Base-by-base conservation (phyloP, 2,329 filamentous ascomycete species). In the Neofusicoccum ribis region DNA sequence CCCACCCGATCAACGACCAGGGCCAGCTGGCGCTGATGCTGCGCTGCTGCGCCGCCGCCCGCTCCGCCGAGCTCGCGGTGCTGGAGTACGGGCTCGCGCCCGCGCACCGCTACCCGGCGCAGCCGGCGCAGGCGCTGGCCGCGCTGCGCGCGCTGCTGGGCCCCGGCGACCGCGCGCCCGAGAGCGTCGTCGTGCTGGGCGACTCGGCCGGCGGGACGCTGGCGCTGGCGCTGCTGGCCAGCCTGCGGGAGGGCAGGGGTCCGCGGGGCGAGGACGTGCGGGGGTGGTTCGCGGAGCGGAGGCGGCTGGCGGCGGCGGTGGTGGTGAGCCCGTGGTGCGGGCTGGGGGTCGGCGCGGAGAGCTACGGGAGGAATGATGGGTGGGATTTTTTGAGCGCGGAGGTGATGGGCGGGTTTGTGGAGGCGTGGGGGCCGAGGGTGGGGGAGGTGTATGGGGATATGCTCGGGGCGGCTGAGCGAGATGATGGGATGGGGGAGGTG, bases 41-140 rank as follows among this genome's bases (percentile, higher is more conserved):
- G 14, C 67, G 72, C 23, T 69, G 76, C 60, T 74, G 72, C 6
- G 71, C 69, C 7, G 70, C 69, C n/a, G 78, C 77, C 51, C 79
- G 82, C 63, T 74, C 77, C 17, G 71, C 84, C 43, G 76, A 82
- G 11, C 72, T 83, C 56, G 81, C 86, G 56, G 74, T 83, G 15
- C 76, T 85, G 20, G 80, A 80, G 27, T 88, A 88, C 71, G 84
- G 82, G 17, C 79, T 87, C 23, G 78, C 83, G 0, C 78, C 79
- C 1, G 62, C 72, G 17, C 70, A 65, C 12, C 69, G 72, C 51
- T 83, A 82, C 67, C 81, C 81, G 4, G 70, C 72, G n/a, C 79
- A 82, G 66, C 72, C 82, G 12, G 69, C 74, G 66, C 76, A 83
- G 71, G 79, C 76, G 7, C 71, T 74, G 9, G 70, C 73, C 14